These are phyloP conservation scores for Sphaerobolus stellatus DNA, from an alignment of 1,284 basidiomycete species.

Conservation along the genomic window DNA sequence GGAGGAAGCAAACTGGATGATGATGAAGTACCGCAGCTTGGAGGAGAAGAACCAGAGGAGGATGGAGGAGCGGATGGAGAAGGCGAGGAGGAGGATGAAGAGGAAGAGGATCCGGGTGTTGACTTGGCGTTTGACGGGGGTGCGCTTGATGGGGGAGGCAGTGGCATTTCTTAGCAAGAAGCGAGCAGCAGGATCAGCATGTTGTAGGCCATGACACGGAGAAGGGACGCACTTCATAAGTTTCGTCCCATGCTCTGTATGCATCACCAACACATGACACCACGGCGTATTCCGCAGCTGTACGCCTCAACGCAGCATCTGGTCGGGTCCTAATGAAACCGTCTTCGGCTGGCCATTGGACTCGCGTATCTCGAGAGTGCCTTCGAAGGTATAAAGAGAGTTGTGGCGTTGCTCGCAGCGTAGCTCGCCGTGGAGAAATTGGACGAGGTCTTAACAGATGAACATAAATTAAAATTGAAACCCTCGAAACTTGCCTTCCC, in stretches of 20 bases:
- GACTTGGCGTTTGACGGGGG: slow-evolving; percentile 94
- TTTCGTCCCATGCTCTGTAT: slow-evolving; percentile 98
- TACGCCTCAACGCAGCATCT: slow-evolving; percentile 90
- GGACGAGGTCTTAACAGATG: slow-evolving; percentile 76
- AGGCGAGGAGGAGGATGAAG: slow-evolving; percentile 88
- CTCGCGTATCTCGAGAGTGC: slow-evolving; percentile 40
- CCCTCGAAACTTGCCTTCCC: no score
- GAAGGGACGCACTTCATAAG: slow-evolving; percentile 77
- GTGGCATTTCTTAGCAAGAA: slow-evolving; percentile 6
- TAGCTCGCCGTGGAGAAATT: slow-evolving; percentile 76
- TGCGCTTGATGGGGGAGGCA: slow-evolving; percentile 82
- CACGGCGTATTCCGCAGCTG: slow-evolving; percentile 96
- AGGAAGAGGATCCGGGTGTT: slow-evolving; percentile 97
- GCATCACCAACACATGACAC: slow-evolving; percentile 93
- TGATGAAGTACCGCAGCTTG: slow-evolving; percentile 89
- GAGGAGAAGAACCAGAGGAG: slow-evolving; percentile 80
- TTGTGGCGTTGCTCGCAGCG: slow-evolving; percentile 97
- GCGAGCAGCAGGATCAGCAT: background rate
- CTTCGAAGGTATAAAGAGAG: slow-evolving; percentile 94
- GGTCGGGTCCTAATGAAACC: slow-evolving; percentile 90
- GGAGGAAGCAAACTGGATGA: slow-evolving; percentile 33
- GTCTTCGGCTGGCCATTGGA: background rate
- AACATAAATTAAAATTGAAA: no score
- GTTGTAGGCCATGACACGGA: background rate
- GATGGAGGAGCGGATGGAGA: slow-evolving; percentile 89